Evolutionary conservation across 805 yeast species (phyloP).

Genomic region (Saccharomycopsis capsularis): DNA sequence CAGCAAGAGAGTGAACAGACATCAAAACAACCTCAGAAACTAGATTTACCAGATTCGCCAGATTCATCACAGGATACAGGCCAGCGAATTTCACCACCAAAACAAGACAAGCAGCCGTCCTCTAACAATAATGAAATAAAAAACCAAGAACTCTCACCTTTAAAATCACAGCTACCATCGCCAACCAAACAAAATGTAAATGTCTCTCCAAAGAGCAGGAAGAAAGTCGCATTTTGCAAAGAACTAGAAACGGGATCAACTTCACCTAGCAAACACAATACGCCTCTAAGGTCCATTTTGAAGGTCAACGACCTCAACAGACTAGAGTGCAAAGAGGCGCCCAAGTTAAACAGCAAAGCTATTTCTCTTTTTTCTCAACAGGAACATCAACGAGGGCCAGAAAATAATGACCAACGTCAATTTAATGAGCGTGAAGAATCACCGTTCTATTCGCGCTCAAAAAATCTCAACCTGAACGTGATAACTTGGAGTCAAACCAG

Average conservation of each 20-base stretch:
- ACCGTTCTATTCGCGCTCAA: not conserved
- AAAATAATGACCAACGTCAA: too few species aligned
- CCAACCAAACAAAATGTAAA: not conserved
- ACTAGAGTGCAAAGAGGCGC: too few species aligned
- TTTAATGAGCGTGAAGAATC: too few species aligned
- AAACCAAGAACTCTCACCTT: not conserved
- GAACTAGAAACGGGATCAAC: not conserved
- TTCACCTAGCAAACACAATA: not conserved
- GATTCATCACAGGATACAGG: too few species aligned
- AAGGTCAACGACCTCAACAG: not conserved
- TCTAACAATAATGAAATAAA: not conserved
- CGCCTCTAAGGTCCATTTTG: slow-evolving; percentile 15
- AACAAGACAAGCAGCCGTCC: not conserved
- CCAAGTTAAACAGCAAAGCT: not conserved
- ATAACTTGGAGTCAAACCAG: too few species aligned
- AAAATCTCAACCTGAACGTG: not conserved
- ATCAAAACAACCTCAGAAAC: not conserved
- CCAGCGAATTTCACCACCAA: too few species aligned
- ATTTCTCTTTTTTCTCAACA: not conserved
- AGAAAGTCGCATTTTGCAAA: slow-evolving; percentile 10
- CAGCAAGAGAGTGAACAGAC: not conserved
- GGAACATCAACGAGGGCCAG: too few species aligned
- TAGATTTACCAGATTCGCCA: too few species aligned
- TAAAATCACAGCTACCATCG: not conserved
- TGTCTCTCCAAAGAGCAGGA: not conserved